These are phyloP conservation scores for Coemansia biformis DNA, from an alignment of 192 early-diverging fungal genomes.

Conservation along the genomic window DNA sequence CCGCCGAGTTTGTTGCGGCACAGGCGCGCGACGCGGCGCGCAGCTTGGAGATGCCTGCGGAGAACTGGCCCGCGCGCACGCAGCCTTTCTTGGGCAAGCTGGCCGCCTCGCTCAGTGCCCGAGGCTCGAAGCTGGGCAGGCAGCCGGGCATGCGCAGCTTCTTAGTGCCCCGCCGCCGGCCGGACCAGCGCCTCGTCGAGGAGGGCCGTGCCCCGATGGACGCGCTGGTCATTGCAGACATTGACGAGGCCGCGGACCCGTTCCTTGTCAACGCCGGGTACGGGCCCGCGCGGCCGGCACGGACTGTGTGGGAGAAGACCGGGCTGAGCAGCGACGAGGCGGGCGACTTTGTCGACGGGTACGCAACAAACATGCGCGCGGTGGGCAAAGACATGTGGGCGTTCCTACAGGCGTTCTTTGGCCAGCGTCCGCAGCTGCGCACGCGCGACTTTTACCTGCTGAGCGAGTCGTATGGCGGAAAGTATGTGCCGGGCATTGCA, in stretches of 20 bases:
- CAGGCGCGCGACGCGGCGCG: constrained; percentile 17
- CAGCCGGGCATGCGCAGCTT: background rate
- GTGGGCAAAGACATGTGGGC: constrained; percentile 63
- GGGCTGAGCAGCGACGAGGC: constrained; percentile 29
- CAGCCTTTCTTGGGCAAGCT: constrained; percentile 26
- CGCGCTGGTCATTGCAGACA: background rate
- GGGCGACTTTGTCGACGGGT: constrained; percentile 57
- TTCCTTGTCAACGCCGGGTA: constrained; percentile 43
- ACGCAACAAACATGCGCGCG: constrained; percentile 63
- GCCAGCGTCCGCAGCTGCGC: constrained; percentile 58
- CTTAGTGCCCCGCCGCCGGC: too few species aligned
- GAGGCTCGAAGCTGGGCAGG: constrained; percentile 5
- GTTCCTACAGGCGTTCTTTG: constrained; percentile 70
- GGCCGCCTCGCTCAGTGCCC: constrained; percentile 7
- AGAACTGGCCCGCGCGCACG: constrained; percentile 17
- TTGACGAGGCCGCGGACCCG: constrained; percentile 8
- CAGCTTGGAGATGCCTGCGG: constrained; percentile 16
- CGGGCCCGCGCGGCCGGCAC: constrained; percentile 1
- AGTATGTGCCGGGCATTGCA: constrained; percentile 68
- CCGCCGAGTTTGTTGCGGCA: constrained; percentile 16
- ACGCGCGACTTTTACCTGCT: constrained; percentile 59
- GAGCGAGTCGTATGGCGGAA: constrained; percentile 64
- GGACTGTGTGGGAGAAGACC: constrained; percentile 33
- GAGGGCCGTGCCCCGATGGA: too few species aligned
- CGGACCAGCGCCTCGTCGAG: too few species aligned